Evolutionary conservation across 23 red algal species (phyloP), one percentile per base, ranked within the genome.

Genomic region (Chondrus crispus): DNA sequence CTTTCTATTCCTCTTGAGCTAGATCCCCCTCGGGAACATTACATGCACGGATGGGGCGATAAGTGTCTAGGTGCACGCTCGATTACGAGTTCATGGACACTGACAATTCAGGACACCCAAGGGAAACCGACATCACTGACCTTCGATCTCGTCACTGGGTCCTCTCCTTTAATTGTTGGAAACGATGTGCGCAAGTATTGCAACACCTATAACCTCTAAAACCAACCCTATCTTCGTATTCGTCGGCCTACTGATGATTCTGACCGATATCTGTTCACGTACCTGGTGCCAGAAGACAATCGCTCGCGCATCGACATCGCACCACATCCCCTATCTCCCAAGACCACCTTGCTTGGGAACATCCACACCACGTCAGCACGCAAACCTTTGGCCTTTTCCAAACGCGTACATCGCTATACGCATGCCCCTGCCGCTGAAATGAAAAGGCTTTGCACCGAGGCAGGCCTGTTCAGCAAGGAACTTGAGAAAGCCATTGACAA

Each of bases 41-140:
- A 87, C n/a, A 35, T 50, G 11, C 83, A 71, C 26, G 43, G 4
- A 32, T 87, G 55, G 62, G 83, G 83, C 20, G 29, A 75, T n/a
- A 9, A 75, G 44, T 9, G 70, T 75, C 70, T 75, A 9, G 70
- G 70, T 24, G 70, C 70, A 40, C 69, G 73, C 20, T 36, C 14
- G 50, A 87, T 72, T 33, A 36, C 73, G 5, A 49, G 40, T 46
- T 49, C 62, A 3, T 87, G 83, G 68, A 74, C 54, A 18, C 60
- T 87, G 13, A 87, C 60, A 30, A 74, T 70, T 3, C 44, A 74
- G 5, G 62, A 87, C 45, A 51, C 39, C 8, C 69, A 70, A 22
- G n/a, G 32, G 12, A 22, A 62, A 42, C 83, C 68, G 2, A 87
- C 57, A 22, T 43, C 24, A 41, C 19, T 71, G 10, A 47, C 63